These are phyloP conservation scores for Kazachstania bromeliacearum DNA, from an alignment of 805 yeast genomes.

Conservation along the genomic window DNA sequence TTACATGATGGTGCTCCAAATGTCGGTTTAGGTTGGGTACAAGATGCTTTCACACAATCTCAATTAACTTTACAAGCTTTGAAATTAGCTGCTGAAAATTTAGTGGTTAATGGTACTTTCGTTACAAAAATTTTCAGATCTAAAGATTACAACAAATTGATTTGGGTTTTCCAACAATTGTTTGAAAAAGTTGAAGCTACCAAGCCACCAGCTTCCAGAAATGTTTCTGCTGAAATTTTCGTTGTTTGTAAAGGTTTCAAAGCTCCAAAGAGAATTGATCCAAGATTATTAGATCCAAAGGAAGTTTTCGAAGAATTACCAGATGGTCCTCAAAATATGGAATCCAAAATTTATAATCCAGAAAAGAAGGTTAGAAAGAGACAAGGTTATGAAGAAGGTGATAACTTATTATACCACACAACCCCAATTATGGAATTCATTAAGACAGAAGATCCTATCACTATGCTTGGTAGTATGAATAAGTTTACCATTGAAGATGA, in stretches of 20 bases:
- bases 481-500: slow-evolving; percentile 49
- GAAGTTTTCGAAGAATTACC: slow-evolving; percentile 90
- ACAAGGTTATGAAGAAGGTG: slow-evolving; percentile 96
- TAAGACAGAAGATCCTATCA: slow-evolving; percentile 72
- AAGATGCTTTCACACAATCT: slow-evolving; percentile 97
- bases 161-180: slow-evolving; percentile 96
- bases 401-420: slow-evolving; percentile 60
- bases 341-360: slow-evolving; percentile 90
- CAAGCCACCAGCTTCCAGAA: slow-evolving; percentile 97
- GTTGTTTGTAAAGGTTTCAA: slow-evolving; percentile 94
- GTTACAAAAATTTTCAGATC: slow-evolving; percentile 96
- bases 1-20: slow-evolving; percentile 99
- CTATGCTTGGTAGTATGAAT: slow-evolving; percentile 64
- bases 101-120: slow-evolving; percentile 86
- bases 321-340: slow-evolving; percentile 65
- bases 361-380: slow-evolving; percentile 83
- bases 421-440: slow-evolving; percentile 74
- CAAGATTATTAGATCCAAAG: slow-evolving; percentile 81
- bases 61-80: slow-evolving; percentile 91
- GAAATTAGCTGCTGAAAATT: slow-evolving; percentile 87
- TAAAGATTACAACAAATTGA: slow-evolving; percentile 91
- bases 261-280: slow-evolving; percentile 93
- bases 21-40: slow-evolving; percentile 99
- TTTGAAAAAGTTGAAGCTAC: slow-evolving; percentile 97
- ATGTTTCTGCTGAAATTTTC: slow-evolving; percentile 97